Conservation (phyloP, 2,329 filamentous ascomycete species). For the Tetracladium maxilliforme region DNA sequence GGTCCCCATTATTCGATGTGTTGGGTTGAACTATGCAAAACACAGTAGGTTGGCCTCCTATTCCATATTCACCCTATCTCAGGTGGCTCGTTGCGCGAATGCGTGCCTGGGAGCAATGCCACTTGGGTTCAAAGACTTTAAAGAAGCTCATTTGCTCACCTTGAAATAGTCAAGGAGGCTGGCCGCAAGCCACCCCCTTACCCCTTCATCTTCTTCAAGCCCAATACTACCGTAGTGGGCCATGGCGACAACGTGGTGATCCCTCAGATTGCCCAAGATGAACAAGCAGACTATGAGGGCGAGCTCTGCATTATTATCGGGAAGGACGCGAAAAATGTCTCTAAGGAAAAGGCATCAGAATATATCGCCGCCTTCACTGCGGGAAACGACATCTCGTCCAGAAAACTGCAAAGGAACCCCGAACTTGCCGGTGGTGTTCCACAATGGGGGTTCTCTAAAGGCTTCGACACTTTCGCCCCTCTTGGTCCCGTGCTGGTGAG, state of each 20-base stretch:
- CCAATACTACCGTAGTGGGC: constrained; percentile 20
- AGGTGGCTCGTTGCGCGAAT: background rate
- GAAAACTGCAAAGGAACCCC: too few relatives aligned
- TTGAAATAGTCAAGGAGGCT: constrained; percentile 38
- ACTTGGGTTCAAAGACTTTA: too few relatives aligned
- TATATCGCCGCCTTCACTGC: constrained; percentile 26
- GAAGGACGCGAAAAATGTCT: constrained; percentile 22
- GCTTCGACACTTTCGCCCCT: constrained; percentile 27
- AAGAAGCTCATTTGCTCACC: too few relatives aligned
- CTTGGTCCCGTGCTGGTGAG: constrained; percentile 24
- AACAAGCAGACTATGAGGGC: constrained; percentile 42
- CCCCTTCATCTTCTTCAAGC: constrained; percentile 36
- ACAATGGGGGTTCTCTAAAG: constrained; percentile 27
- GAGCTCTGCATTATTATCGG: constrained; percentile 47
- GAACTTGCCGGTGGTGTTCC: constrained; percentile 14
- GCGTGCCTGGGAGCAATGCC: too few relatives aligned
- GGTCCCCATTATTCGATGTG: constrained; percentile 40
- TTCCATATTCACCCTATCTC: background rate
- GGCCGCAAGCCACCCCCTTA: constrained; percentile 31
- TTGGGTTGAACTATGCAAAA: constrained; percentile 44
- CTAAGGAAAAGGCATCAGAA: constrained; percentile 17
- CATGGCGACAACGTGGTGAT: constrained; percentile 23
- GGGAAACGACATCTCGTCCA: constrained; percentile 26
- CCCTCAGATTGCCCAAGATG: constrained; percentile 31
- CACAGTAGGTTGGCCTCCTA: constrained; percentile 26